phyloP scores from a whole-genome alignment of 306 rosid species.

The Prinsepia uniflora region DNA sequence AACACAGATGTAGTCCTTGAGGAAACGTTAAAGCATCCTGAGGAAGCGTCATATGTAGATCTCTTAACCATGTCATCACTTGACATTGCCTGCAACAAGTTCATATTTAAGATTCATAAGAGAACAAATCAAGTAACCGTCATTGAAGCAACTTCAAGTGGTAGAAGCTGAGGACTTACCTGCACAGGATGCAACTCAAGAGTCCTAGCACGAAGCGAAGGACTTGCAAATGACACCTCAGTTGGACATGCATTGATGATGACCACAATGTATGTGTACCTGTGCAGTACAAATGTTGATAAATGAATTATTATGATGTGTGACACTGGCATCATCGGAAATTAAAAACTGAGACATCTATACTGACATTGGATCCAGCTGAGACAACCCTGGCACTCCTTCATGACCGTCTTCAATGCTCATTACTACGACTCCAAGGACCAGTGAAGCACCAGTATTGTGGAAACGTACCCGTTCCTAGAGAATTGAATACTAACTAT shows the following conservation, averaged over 20 bases:
- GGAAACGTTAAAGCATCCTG: conserved; percentile 66
- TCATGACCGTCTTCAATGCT: conserved; percentile 89
- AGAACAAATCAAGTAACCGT: not conserved
- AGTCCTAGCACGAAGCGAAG: conserved; percentile 43
- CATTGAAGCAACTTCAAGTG: not conserved
- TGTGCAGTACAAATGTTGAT: conserved; percentile 35
- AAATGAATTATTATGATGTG: conserved; percentile 4
- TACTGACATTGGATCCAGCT: conserved; percentile 85
- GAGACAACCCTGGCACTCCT: conserved; percentile 67
- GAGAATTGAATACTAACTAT: conserved; percentile 9
- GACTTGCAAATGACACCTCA: conserved; percentile 57
- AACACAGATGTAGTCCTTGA: conserved; percentile 71
- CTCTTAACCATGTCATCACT: conserved; percentile 58
- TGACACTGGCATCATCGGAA: conserved; percentile 5
- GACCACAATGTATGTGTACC: conserved; percentile 69
- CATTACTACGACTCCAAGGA: conserved; percentile 73
- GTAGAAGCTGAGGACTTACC: conserved; percentile 34
- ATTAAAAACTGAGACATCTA: conserved; percentile 11
- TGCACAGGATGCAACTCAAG: conserved; percentile 81
- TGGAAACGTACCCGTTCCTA: conserved; percentile 73
- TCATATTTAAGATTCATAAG: not conserved
- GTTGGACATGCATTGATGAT: conserved; percentile 73
- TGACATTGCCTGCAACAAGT: conserved; percentile 48
- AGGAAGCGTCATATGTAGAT: conserved; percentile 53
- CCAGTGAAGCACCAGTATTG: conserved; percentile 62